These are phyloP conservation scores for Dichotomopilus funicola DNA, from an alignment of 2,329 filamentous ascomycete genomes.

Conservation along the genomic window DNA sequence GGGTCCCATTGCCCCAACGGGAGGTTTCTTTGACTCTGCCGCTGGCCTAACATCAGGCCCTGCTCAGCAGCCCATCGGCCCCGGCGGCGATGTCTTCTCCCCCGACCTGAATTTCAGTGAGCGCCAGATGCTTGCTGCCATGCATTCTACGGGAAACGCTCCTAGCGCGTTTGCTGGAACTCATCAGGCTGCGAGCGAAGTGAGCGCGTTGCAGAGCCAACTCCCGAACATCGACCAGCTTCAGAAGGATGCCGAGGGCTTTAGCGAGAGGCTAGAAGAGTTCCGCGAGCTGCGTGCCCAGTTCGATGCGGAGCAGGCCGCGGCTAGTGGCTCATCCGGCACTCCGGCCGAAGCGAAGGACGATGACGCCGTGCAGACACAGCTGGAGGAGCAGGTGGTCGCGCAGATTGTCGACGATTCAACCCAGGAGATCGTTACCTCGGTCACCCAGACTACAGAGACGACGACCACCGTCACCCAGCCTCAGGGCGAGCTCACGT, in stretches of 20 bases:
- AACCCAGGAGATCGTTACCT: conserved; percentile 12
- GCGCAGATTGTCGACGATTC: conserved; percentile 10
- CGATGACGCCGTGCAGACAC: too few relatives aligned
- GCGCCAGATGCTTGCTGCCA: conserved; percentile 45
- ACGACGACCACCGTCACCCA: conserved; percentile 5
- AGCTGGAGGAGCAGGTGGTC: conserved; percentile 5
- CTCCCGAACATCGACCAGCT: conserved; percentile 47
- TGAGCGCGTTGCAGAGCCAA: conserved; percentile 35
- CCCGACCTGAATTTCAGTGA: conserved; percentile 59
- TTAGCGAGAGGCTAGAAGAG: conserved; percentile 69
- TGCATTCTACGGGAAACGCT: conserved; percentile 30
- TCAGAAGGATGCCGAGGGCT: conserved; percentile 50
- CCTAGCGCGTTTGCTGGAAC: conserved; percentile 29
- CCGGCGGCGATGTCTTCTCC: conserved; percentile 48
- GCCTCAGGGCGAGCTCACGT: conserved; percentile 44
- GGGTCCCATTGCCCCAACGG: conserved; percentile 52
- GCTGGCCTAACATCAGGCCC: conserved; percentile 37
- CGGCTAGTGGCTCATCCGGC: conserved; percentile 19
- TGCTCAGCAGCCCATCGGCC: conserved; percentile 37
- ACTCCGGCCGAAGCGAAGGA: conserved; percentile 15
- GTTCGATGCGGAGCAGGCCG: conserved; percentile 51
- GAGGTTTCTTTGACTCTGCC: conserved; percentile 63
- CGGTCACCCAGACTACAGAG: not conserved
- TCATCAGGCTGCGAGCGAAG: conserved; percentile 38
- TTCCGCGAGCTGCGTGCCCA: conserved; percentile 75